Evolutionary conservation across 2,329 filamentous ascomycete species (phyloP).

Genomic region (Xylaria hypoxylon): DNA sequence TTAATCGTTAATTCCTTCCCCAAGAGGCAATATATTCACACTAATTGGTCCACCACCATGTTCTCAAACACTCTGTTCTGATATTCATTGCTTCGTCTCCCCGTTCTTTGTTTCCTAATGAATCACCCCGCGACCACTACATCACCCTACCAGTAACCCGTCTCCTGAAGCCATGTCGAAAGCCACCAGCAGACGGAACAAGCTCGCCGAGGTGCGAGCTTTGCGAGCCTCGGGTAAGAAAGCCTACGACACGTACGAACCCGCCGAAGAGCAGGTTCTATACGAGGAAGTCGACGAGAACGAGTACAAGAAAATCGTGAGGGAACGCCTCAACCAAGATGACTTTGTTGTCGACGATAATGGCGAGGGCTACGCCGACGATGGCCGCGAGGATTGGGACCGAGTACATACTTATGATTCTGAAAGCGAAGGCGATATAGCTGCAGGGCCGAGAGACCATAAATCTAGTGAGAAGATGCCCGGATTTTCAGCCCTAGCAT

Average conservation of each 20-base stretch:
- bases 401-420: conserved; percentile 74
- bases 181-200: conserved; percentile 58
- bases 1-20: conserved; percentile 28
- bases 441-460: conserved; percentile 60
- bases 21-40: conserved; percentile 19
- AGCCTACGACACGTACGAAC: conserved; percentile 85
- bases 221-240: conserved; percentile 92
- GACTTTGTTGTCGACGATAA: conserved; percentile 99
- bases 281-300: conserved; percentile 98
- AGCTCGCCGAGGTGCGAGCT: conserved; percentile 82
- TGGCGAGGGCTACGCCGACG: conserved; percentile 95
- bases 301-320: conserved; percentile 95
- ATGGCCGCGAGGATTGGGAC: conserved; percentile 95
- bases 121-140: conserved; percentile 10
- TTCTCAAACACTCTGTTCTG: background rate
- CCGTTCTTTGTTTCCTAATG: background rate
- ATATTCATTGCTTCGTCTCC: conserved; percentile 13
- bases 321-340: conserved; percentile 88
- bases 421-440: conserved; percentile 78
- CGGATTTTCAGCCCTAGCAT: background rate
- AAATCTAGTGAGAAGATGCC: conserved; percentile 60
- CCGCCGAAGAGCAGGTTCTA: conserved; percentile 83
- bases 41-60: conserved; percentile 5
- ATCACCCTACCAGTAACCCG: background rate
- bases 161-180: conserved; percentile 55